phyloP scores from a whole-genome alignment of 331 rosid genomes.

The Spiraea crenata region DNA sequence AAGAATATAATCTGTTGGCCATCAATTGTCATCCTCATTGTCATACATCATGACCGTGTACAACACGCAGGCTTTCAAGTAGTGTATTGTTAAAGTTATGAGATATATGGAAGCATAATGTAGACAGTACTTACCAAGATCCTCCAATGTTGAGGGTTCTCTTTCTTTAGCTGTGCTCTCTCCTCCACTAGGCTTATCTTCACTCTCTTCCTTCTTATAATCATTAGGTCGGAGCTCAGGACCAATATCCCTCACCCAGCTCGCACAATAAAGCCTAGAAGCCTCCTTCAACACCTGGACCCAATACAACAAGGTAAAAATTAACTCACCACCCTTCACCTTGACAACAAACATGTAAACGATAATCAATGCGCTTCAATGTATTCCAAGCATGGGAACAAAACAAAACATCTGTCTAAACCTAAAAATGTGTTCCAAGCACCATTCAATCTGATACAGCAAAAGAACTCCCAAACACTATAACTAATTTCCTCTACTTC shows the following conservation, averaged over 20 bases:
- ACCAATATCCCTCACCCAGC: constrained; percentile 93
- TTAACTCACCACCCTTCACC: background rate
- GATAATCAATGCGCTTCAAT: background rate
- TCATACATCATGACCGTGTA: background rate
- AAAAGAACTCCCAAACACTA: too few relatives aligned
- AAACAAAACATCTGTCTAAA: background rate
- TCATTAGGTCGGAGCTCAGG: constrained; percentile 89
- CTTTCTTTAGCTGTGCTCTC: constrained; percentile 43
- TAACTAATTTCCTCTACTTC: too few relatives aligned
- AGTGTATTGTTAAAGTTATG: background rate
- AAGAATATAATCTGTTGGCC: background rate
- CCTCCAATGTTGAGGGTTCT: constrained; percentile 76
- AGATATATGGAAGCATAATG: constrained; percentile 7
- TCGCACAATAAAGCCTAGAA: constrained; percentile 74
- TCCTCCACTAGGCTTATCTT: constrained; percentile 35
- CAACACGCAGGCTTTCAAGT: background rate
- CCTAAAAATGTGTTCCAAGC: too few relatives aligned
- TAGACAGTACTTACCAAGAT: constrained; percentile 60
- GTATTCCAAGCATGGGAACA: constrained; percentile 4
- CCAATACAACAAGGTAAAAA: background rate
- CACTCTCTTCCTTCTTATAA: constrained; percentile 48
- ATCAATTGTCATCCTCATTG: background rate
- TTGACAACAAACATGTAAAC: background rate
- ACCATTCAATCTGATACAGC: too few relatives aligned
- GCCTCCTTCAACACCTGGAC: constrained; percentile 75